Evolutionary conservation across 2,329 filamentous ascomycete genomes (phyloP), one percentile per base, ranked within the genome.

Genomic region (Talaromyces albobiverticillius): DNA sequence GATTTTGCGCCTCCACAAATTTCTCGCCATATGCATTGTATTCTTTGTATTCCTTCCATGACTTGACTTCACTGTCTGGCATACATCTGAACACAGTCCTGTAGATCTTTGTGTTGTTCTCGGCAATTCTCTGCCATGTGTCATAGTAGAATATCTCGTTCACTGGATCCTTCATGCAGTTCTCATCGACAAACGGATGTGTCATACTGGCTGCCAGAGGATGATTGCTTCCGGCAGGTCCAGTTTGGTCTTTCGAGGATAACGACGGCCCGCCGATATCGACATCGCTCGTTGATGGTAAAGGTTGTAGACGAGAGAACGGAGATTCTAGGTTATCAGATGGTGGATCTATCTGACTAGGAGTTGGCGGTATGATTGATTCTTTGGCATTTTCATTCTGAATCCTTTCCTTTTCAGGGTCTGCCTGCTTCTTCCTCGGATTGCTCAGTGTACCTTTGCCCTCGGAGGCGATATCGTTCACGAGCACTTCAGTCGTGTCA

Each of bases 61-160:
- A 93, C 59, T 85, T 87, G 23, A 96, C 94, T 66, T 96, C 90
- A 49, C 86, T 96, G 69, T 99, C 94, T 1, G 94, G 94, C 89
- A 95, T 95, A 71, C 92, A 96, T 45, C 92, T 86, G 77, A 99
- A 99, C 8, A 99, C 93, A 57, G 88, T 85, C 29, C 94, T 88
- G 75, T 89, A 99, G 46, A 99, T 82, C 67, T 91, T 93, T 3
- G 94, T 99, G 69, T 99, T 99, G 76, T 97, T 97, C 59, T 88
- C 85, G 1, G 94, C 94, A 51, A 91, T 85, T 16, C 85, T 81
- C 60, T 87, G 86, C 95, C 95, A 99, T 1, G 90, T 85, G 58
- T 95, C 89, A 43, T 94, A 83, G 67, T 90, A 89, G 72, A 99
- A 99, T 1, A 81, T 76, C 51, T 90, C 82, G 55, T 87, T 86